Conservation (phyloP, 2,329 filamentous ascomycete genomes). For the Acephala macrosclerotiorum region DNA sequence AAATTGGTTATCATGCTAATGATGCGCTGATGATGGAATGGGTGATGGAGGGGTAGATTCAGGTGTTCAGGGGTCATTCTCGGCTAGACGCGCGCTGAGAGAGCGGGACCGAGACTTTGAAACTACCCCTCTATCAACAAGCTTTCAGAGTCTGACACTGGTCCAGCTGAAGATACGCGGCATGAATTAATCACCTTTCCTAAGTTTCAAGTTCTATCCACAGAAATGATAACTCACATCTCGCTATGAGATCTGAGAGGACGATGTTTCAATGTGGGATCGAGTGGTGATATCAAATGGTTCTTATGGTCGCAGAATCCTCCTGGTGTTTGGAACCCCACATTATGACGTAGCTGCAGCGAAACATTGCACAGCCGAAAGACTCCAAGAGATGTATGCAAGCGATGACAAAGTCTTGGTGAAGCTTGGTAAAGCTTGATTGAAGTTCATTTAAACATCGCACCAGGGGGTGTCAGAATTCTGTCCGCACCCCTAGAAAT, state of each 20-base stretch:
- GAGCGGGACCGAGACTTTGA: background rate
- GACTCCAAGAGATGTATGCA: background rate
- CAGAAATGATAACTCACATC: background rate
- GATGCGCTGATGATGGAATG: background rate
- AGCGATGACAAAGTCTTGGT: background rate
- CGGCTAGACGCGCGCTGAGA: background rate
- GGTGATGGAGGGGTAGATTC: background rate
- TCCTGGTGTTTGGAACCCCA: no score
- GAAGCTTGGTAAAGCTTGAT: background rate
- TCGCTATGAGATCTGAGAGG: background rate
- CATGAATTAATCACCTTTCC: no score
- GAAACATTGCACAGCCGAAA: background rate
- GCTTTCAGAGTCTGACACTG: no score
- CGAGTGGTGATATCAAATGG: background rate
- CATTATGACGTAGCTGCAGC: background rate
- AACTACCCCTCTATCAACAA: background rate
- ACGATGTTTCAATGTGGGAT: background rate
- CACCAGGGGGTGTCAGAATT: no score
- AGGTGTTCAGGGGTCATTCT: background rate
- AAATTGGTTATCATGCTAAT: background rate
- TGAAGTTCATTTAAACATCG: background rate
- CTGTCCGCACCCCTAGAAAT: no score
- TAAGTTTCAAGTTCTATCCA: no score
- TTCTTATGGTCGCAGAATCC: background rate
- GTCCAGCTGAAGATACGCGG: no score